Conservation (phyloP, 2,329 filamentous ascomycete genomes). For the Cladophialophora immunda region DNA sequence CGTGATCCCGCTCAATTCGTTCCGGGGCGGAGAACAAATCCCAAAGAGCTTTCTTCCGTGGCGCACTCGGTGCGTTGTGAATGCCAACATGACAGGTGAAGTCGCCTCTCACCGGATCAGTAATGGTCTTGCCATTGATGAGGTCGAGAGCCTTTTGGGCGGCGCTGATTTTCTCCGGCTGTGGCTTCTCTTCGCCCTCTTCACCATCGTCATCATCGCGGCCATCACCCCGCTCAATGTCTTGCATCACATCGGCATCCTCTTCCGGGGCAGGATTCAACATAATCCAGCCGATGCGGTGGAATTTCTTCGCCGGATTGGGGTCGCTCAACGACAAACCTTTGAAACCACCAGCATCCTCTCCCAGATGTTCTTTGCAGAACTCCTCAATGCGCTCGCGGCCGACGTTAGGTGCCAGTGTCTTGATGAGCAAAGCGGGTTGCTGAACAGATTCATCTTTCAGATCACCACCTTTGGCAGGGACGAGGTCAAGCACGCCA, state of each 20-base stretch:
- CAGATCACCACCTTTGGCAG: slow-evolving; percentile 82
- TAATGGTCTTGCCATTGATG: slow-evolving; percentile 97
- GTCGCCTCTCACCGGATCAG: slow-evolving; percentile 90
- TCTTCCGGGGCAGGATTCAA: slow-evolving; percentile 80
- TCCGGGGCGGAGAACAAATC: slow-evolving; percentile 95
- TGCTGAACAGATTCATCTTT: slow-evolving; percentile 88
- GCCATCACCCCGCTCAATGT: slow-evolving; percentile 74
- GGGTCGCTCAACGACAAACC: slow-evolving; percentile 96
- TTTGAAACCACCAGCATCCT: slow-evolving; percentile 90
- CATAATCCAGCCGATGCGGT: slow-evolving; percentile 98
- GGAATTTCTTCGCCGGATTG: slow-evolving; percentile 95
- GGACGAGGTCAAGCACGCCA: slow-evolving; percentile 88
- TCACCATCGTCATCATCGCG: slow-evolving; percentile 78
- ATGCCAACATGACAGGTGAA: slow-evolving; percentile 98
- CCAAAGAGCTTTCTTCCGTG: slow-evolving; percentile 95
- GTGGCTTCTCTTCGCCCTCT: slow-evolving; percentile 60
- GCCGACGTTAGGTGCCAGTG: slow-evolving; percentile 94
- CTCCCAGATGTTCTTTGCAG: slow-evolving; percentile 91
- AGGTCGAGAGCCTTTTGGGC: slow-evolving; percentile 89
- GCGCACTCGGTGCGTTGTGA: slow-evolving; percentile 84
- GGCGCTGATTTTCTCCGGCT: slow-evolving; percentile 53
- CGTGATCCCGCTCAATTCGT: slow-evolving; percentile 87
- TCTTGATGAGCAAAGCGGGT: slow-evolving; percentile 96
- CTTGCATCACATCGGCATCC: slow-evolving; percentile 56
- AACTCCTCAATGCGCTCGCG: slow-evolving; percentile 92